Evolutionary conservation across 2,329 filamentous ascomycete species (phyloP), one percentile per base, ranked within the genome.

Genomic region (Hansfordia pulvinata): DNA sequence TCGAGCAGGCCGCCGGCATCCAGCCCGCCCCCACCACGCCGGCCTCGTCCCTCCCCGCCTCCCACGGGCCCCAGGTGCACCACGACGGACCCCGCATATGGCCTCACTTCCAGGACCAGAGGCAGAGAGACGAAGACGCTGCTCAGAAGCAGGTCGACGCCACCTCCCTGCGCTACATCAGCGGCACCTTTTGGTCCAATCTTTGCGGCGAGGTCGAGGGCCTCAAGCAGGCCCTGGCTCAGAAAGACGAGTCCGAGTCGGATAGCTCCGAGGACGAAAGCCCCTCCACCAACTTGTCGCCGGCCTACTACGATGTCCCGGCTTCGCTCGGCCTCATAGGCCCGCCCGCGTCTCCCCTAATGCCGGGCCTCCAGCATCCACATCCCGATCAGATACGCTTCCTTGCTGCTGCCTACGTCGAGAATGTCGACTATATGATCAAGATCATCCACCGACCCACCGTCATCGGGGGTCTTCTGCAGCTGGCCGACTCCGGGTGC

Each of bases 101-200:
- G 44, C n/a, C n/a, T n/a, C n/a, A n/a, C n/a, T n/a, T n/a, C n/a
- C 20, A 17, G 10, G 29, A 34, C 10, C 17, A 27, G 10, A 30
- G 29, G 11, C 17, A 25, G 7, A 13, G 23, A 17, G 31, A 28
- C 9, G 23, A 12, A 15, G 23, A 52, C n/a, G 36, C 34, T 26
- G 42, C 44, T 1, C n/a, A 20, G 10, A 10, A 27, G 19, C 8
- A 20, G 10, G 14, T 17, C 21, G 12, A 12, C 19, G 15, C 10
- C 17, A 11, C 10, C 27, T 10, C 7, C 19, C 10, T 25, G 14
- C 10, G 17, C 23, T 10, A 85, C 44, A 70, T 86, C 37, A 82
- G 76, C 53, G 81, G 72, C 46, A 76, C 69, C 6, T 82, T 85
- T 41, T 84, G 77, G 77, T 70, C 76, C 12, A 80, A 69, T 34